These are phyloP conservation scores for Alliaria petiolata DNA, from an alignment of 345 rosid genomes.

Conservation along the genomic window DNA sequence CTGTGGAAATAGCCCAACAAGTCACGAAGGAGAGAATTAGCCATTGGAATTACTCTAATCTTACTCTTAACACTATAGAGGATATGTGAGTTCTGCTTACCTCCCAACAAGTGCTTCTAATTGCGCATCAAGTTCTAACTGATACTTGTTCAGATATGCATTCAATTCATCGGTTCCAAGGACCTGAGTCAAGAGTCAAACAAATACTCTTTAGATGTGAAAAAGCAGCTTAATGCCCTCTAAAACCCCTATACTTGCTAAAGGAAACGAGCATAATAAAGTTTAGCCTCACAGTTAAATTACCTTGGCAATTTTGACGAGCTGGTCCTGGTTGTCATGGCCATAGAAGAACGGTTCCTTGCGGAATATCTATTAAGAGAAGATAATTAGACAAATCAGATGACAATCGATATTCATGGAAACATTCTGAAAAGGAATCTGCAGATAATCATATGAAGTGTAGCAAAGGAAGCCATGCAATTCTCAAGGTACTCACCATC, in stretches of 20 bases:
- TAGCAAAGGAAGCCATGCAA: background rate
- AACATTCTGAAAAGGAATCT: background rate
- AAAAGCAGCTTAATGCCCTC: background rate
- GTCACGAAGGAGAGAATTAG: background rate
- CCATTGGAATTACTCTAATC: background rate
- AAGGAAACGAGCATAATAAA: background rate
- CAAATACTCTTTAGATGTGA: background rate
- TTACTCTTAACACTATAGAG: background rate
- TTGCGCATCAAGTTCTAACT: constrained; percentile 93
- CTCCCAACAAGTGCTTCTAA: constrained; percentile 96
- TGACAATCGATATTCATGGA: background rate
- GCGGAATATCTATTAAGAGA: constrained; percentile 66
- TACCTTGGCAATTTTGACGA: constrained; percentile 98
- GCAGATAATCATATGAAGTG: background rate
- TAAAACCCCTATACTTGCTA: background rate
- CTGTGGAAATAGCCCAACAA: constrained; percentile 51
- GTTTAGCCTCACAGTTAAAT: background rate
- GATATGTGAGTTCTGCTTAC: constrained; percentile 29
- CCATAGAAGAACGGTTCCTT: constrained; percentile 99
- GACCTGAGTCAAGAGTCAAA: constrained; percentile 47
- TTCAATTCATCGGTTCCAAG: constrained; percentile 95
- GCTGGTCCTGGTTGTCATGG: constrained; percentile 98
- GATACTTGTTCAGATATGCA: constrained; percentile 87
- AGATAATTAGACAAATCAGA: background rate
- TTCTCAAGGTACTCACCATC: constrained; percentile 58